A percentile compares a stretch with the other conserved stretches of the same genome.
These are phyloP conservation scores for Dichotomocladium elegans DNA, from an alignment of 371 early-diverging fungal species.

Conservation along the genomic window DNA sequence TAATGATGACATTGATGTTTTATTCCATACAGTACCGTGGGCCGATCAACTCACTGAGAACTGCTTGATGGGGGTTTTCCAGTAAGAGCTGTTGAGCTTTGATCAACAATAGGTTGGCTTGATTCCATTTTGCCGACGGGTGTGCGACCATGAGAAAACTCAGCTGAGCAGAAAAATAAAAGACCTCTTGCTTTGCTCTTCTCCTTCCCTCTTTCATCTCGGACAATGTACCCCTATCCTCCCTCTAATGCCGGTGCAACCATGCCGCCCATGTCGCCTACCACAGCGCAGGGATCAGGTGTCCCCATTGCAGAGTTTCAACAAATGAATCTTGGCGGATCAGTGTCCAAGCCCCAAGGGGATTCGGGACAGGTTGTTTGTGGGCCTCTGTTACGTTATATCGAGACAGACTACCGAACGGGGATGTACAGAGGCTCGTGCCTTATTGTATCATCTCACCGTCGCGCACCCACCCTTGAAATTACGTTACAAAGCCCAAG, in stretches of 20 bases:
- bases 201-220: too few species aligned
- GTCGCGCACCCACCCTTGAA: slow-evolving; percentile 15
- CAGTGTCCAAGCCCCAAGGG: not conserved
- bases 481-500: slow-evolving; percentile 1
- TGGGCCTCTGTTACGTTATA: slow-evolving; percentile 33
- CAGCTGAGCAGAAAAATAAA: too few species aligned
- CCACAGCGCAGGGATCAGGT: not conserved
- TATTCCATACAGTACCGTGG: too few species aligned
- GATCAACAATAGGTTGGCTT: too few species aligned
- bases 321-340: slow-evolving; percentile 7
- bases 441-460: slow-evolving; percentile 26
- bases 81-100: too few species aligned
- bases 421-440: slow-evolving; percentile 29
- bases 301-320: slow-evolving; percentile 7
- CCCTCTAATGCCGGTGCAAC: not conserved
- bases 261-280: too few species aligned
- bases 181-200: too few species aligned
- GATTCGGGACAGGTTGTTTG: slow-evolving; percentile 15
- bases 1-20: too few species aligned
- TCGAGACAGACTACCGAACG: slow-evolving; percentile 20
- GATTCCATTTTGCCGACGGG: too few species aligned
- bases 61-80: too few species aligned
- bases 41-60: too few species aligned
- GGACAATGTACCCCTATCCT: not conserved
- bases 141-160: too few species aligned